These are phyloP conservation scores for Artomyces pyxidatus DNA, from an alignment of 768 basidiomycete genomes.

Conservation along the genomic window DNA sequence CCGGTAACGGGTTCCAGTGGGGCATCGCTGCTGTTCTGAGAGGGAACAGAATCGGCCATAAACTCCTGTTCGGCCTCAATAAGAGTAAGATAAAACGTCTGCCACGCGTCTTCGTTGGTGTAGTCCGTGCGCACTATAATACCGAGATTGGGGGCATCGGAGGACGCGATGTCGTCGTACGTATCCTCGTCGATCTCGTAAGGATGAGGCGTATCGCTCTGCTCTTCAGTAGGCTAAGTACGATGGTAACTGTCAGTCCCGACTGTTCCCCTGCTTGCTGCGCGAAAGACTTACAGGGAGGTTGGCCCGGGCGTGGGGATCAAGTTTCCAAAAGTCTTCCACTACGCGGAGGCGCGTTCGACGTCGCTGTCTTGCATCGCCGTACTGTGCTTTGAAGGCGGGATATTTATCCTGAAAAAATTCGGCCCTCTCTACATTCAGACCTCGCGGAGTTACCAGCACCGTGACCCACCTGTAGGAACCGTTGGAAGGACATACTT, in stretches of 20 bases:
- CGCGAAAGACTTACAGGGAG: not conserved
- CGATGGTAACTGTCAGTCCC: too few relatives aligned
- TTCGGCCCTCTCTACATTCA: too few relatives aligned
- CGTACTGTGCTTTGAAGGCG: not conserved
- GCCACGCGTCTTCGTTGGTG: slow-evolving; percentile 60
- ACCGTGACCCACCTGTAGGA: not conserved
- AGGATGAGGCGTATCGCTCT: not conserved
- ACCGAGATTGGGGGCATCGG: slow-evolving; percentile 44
- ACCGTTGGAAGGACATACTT: not conserved
- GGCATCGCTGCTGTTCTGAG: slow-evolving; percentile 15
- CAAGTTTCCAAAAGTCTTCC: slow-evolving; percentile 10
- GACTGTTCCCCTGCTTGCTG: too few relatives aligned
- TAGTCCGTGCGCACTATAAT: slow-evolving; percentile 70
- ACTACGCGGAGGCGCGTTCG: not conserved
- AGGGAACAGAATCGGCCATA: slow-evolving; percentile 14
- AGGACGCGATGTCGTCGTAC: slow-evolving; percentile 37
- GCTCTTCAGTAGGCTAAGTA: not conserved
- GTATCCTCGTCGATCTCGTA: slow-evolving; percentile 42
- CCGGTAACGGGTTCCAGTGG: slow-evolving; percentile 15
- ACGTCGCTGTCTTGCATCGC: not conserved
- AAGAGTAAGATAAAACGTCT: slow-evolving; percentile 40
- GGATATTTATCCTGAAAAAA: slow-evolving; percentile 5
- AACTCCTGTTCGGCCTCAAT: slow-evolving; percentile 53
- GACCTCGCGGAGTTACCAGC: too few relatives aligned
- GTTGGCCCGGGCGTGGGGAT: slow-evolving; percentile 1